phyloP scores from a whole-genome alignment of 768 basidiomycete genomes.

The Boletus tomentosulus region DNA sequence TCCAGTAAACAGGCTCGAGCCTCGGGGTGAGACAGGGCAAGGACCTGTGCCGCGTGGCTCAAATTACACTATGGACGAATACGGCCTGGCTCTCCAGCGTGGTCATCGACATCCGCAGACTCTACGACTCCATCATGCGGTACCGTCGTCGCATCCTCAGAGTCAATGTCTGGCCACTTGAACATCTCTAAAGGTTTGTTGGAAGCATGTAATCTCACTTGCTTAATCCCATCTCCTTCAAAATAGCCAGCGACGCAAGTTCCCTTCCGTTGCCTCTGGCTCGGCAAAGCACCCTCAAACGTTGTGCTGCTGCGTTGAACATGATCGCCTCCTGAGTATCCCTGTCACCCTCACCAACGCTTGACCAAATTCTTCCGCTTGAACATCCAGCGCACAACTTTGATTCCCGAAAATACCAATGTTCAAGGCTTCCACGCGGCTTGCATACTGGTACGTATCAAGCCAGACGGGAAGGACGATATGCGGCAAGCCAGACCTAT shows the following conservation, averaged over 20 bases:
- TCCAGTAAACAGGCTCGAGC: too few species aligned
- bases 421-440: slow-evolving; percentile 3
- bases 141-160: too few species aligned
- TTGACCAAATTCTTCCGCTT: slow-evolving; percentile 1
- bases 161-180: too few species aligned
- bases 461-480: slow-evolving; percentile 12
- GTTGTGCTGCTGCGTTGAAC: slow-evolving; percentile 2
- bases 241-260: background rate
- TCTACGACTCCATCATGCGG: too few species aligned
- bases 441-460: slow-evolving; percentile 9
- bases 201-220: background rate
- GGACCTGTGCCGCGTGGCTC: too few species aligned
- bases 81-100: too few species aligned
- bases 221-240: background rate
- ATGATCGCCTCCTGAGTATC: background rate
- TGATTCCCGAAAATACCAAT: slow-evolving; percentile 7
- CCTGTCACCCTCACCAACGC: slow-evolving; percentile 6
- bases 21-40: too few species aligned
- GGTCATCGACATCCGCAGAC: too few species aligned
- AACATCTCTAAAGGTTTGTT: too few species aligned
- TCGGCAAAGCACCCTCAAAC: background rate
- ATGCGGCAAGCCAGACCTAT: slow-evolving; percentile 12
- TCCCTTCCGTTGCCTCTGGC: slow-evolving; percentile 5
- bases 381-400: background rate
- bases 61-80: too few species aligned